Evolutionary conservation across 768 basidiomycete genomes (phyloP), one percentile per base, ranked within the genome.

Genomic region (Lentinula sp.): DNA sequence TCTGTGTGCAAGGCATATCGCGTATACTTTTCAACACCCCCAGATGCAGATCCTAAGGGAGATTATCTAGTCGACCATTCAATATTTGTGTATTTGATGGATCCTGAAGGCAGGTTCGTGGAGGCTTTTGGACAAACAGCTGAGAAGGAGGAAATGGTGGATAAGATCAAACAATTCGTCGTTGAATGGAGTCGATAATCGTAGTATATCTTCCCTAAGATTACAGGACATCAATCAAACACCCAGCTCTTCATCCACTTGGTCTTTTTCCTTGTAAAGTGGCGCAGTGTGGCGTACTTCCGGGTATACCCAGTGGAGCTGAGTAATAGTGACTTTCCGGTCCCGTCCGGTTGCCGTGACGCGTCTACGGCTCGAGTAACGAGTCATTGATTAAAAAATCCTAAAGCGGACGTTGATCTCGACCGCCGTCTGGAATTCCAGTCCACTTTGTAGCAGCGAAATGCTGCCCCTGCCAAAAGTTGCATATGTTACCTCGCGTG

Each of bases 31-130:
- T 97, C 94, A 6, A 98, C 96, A 4, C 92, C 92, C 1, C 93
- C 93, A 9, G 77, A 91, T 67, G 90, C 94, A 2, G 88, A 93
- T 67, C 84, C 89, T 15, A 85, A 82, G 8, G 95, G 94, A 54
- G 97, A 99, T 77, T 99, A 98, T 72, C 85, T 99, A 48, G 97
- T 99, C 37, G 97, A 98, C 75, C 90, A 91, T 72, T 94, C 91
- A 45, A 96, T 97, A 72, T 98, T 94, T 74, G 91, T 99, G 66
- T 99, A 99, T 74, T 83, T 99, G 39, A 97, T 99, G 94, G 95
- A 98, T 68, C 96, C 97, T 1, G 73, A 86, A 4, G 97, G 96
- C 1, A 81, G 89, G 69, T 99, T 98, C 66, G 92, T 98, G 0
- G 95, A 98, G 63, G 97, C 97, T 1, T 98, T 98, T 72, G 97